Evolutionary conservation across 164 flowering plant genomes (phyloP).

Genomic region (Sextonia rubra): DNA sequence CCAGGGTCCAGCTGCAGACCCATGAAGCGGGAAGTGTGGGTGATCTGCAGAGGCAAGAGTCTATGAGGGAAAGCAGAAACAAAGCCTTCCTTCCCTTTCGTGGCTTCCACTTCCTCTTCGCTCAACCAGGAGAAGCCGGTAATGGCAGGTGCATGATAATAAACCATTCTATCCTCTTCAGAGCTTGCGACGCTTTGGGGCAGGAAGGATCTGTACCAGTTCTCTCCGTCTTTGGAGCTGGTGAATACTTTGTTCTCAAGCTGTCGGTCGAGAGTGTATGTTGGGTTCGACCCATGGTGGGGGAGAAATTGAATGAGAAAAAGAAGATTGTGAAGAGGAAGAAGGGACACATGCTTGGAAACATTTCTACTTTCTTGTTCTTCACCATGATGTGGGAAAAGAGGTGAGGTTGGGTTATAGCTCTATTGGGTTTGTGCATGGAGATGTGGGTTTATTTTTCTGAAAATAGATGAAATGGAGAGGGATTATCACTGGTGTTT

Average conservation of each 20-base stretch:
- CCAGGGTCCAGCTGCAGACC: conserved; percentile 10
- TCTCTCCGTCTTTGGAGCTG: conserved; percentile 19
- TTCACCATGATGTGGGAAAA: not conserved
- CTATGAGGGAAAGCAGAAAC: conserved; percentile 14
- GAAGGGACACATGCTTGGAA: conserved; percentile 10
- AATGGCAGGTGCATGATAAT: conserved; percentile 17
- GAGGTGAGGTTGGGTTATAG: conserved; percentile 2
- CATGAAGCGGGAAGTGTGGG: conserved; percentile 15
- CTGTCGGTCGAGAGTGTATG: not conserved
- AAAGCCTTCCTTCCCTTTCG: conserved; percentile 9
- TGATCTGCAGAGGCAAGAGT: conserved; percentile 10
- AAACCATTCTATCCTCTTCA: conserved; percentile 9
- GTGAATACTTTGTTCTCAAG: conserved; percentile 4
- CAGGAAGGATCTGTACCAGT: conserved; percentile 31
- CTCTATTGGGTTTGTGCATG: no score
- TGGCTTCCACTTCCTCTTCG: conserved; percentile 14
- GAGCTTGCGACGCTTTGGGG: conserved; percentile 11
- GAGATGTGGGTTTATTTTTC: no score
- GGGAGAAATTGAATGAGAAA: conserved; percentile 4
- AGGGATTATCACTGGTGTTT: no score
- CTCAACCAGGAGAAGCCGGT: conserved; percentile 30
- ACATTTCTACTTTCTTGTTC: not conserved
- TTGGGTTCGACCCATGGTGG: not conserved
- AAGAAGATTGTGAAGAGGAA: conserved; percentile 8
- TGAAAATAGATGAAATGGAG: no score